A percentile compares a stretch with the other conserved stretches of the same genome.
phyloP scores from a whole-genome alignment of 2,329 filamentous ascomycete genomes.

The Alternaria sp. region DNA sequence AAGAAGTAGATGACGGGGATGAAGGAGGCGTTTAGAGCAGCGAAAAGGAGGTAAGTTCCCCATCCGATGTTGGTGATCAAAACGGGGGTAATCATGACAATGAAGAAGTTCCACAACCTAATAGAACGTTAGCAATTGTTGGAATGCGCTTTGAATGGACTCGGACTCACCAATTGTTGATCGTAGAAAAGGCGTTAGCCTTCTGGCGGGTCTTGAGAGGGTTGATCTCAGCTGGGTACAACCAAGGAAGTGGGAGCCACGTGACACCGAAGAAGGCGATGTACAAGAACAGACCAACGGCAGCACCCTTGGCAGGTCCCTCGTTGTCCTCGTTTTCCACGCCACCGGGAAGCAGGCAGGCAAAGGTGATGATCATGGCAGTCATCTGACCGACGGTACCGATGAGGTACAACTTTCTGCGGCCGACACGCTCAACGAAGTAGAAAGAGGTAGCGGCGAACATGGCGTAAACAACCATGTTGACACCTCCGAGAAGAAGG shows the following conservation, averaged over 20 bases:
- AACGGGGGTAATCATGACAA: constrained; percentile 54
- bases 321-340: constrained; percentile 13
- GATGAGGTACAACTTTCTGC: constrained; percentile 52
- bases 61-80: constrained; percentile 47
- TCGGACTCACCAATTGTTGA: no score
- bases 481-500: constrained; percentile 56
- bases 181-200: constrained; percentile 51
- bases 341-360: constrained; percentile 47
- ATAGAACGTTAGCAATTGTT: no score
- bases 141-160: no score
- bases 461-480: constrained; percentile 63
- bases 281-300: constrained; percentile 71
- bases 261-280: constrained; percentile 72
- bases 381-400: constrained; percentile 60
- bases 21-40: constrained; percentile 59
- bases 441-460: constrained; percentile 68
- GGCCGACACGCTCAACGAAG: constrained; percentile 67
- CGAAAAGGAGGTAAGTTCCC: constrained; percentile 57
- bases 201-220: constrained; percentile 63
- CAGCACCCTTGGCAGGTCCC: constrained; percentile 54
- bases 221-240: constrained; percentile 60
- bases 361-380: constrained; percentile 52
- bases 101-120: constrained; percentile 58
- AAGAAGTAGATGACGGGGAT: constrained; percentile 62
- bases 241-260: constrained; percentile 69